These are phyloP conservation scores for Arctium lappa DNA, from an alignment of 129 eudicot species.

Conservation along the genomic window DNA sequence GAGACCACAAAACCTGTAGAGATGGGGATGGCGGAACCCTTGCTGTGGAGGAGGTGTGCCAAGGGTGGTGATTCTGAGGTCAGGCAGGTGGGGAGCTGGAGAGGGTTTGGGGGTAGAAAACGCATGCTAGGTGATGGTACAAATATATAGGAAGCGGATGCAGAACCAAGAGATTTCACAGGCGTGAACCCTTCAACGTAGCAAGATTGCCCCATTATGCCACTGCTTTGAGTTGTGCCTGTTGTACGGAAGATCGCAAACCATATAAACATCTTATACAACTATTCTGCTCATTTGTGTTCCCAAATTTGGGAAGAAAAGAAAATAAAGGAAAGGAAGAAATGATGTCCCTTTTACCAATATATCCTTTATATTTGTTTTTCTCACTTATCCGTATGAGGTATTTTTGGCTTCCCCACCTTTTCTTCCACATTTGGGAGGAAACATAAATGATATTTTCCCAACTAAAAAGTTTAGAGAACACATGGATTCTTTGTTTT, in stretches of 20 bases:
- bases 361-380: background rate
- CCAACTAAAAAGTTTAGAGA: background rate
- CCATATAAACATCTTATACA: conserved; percentile 7
- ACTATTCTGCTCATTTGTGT: background rate
- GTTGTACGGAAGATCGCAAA: conserved; percentile 13
- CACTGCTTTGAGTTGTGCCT: conserved; percentile 87
- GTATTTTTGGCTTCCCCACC: background rate
- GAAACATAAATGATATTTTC: background rate
- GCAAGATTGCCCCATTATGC: conserved; percentile 44
- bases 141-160: conserved; percentile 73
- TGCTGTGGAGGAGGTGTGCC: conserved; percentile 98
- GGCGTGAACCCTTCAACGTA: conserved; percentile 94
- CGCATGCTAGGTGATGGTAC: conserved; percentile 93
- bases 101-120: conserved; percentile 76
- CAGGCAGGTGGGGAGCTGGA: conserved; percentile 94
- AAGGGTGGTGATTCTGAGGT: conserved; percentile 97
- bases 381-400: background rate
- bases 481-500: background rate
- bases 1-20: conserved; percentile 90
- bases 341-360: background rate
- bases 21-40: conserved; percentile 85
- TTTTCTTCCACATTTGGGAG: too few species aligned
- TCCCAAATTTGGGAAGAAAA: too few species aligned
- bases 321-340: background rate
- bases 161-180: conserved; percentile 83